Percentiles rank a stretch among this genome's conserved stretches.
Conservation (phyloP, 2,329 filamentous ascomycete genomes). For the Pestalotiopsis sp. region DNA sequence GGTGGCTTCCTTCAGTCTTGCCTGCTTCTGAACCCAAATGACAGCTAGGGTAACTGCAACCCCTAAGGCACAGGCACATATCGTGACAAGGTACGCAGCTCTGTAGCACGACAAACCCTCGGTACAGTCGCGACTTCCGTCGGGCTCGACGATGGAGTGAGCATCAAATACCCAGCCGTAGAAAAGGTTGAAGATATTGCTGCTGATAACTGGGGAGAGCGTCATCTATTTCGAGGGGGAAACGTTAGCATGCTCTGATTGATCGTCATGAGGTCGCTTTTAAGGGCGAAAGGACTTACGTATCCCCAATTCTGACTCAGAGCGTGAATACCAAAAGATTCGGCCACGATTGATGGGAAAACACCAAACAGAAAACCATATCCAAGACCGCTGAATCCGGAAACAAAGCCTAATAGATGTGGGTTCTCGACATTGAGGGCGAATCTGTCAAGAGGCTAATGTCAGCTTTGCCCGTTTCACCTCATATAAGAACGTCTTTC, state of each 20-base stretch:
- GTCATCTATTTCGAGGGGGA: slow-evolving; percentile 70
- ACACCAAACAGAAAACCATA: slow-evolving; percentile 96
- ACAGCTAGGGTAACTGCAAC: slow-evolving; percentile 71
- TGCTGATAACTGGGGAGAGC: slow-evolving; percentile 81
- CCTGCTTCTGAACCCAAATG: slow-evolving; percentile 60
- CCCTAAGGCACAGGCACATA: slow-evolving; percentile 71
- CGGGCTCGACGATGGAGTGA: slow-evolving; percentile 70
- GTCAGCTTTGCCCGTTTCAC: background rate
- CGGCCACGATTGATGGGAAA: slow-evolving; percentile 85
- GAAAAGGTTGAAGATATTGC: slow-evolving; percentile 90
- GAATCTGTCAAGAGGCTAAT: background rate
- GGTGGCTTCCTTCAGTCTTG: slow-evolving; percentile 40
- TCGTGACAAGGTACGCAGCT: slow-evolving; percentile 78
- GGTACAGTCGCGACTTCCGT: slow-evolving; percentile 74
- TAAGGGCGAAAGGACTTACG: background rate
- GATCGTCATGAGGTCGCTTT: background rate
- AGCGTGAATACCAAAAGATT: slow-evolving; percentile 87
- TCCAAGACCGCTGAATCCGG: slow-evolving; percentile 80
- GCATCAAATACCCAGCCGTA: slow-evolving; percentile 85
- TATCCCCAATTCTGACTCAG: slow-evolving; percentile 91
- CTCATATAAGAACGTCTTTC: background rate
- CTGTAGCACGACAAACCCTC: slow-evolving; percentile 82
- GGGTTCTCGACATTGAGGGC: slow-evolving; percentile 79
- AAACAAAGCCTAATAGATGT: slow-evolving; percentile 75
- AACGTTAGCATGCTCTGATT: background rate